phyloP scores from a whole-genome alignment of 179 eudicot species.

The Actinidia arguta region DNA sequence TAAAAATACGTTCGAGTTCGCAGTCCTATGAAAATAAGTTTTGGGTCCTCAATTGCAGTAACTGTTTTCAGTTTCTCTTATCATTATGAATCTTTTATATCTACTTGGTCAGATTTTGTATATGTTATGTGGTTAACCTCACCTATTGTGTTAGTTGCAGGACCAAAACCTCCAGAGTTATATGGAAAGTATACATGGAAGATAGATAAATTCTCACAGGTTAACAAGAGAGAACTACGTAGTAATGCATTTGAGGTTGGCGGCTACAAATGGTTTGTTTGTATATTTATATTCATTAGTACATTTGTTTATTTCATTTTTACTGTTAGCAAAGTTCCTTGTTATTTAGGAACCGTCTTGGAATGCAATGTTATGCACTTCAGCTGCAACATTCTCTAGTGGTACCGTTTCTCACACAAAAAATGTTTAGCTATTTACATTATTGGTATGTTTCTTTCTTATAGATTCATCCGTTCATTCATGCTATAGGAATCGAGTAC shows the following conservation, averaged over 20 bases:
- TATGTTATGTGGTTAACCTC: not conserved
- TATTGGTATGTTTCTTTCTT: not conserved
- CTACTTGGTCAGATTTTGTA: constrained; percentile 3
- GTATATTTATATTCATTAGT: too few relatives aligned
- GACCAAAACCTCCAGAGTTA: constrained; percentile 78
- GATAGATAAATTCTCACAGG: constrained; percentile 86
- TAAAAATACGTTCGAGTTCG: too few relatives aligned
- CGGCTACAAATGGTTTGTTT: constrained; percentile 79
- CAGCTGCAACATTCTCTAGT: not conserved
- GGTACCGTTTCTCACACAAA: not conserved
- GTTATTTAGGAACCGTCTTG: not conserved
- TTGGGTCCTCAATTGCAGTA: not conserved
- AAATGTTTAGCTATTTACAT: not conserved
- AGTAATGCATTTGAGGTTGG: constrained; percentile 92
- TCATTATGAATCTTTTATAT: not conserved
- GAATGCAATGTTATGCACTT: not conserved
- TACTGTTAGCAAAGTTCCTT: not conserved
- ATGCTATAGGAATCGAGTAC: too few relatives aligned
- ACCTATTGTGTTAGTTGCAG: constrained; percentile 39
- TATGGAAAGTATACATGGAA: constrained; percentile 93
- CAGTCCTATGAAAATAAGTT: not conserved
- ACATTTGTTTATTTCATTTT: not conserved
- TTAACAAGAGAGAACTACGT: constrained; percentile 94
- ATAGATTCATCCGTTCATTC: not conserved
- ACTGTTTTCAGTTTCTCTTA: not conserved